Base-by-base conservation (phyloP, 257 asterid species). In the Solanum arcanum region DNA sequence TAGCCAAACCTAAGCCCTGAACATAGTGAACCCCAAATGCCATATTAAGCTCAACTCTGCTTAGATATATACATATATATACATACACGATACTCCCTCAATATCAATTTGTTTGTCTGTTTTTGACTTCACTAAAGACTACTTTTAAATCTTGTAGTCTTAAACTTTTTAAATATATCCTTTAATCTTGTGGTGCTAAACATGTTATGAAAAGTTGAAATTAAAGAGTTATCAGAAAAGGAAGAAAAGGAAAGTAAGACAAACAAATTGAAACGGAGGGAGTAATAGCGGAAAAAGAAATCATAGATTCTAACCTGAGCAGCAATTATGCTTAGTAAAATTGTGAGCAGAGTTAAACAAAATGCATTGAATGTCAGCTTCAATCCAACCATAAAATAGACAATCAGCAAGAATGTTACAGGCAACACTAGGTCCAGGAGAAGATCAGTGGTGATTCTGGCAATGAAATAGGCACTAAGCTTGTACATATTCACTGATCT, bases 401-500 rank as follows among this genome's bases (percentile, higher is more conserved):
- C 89, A 83, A 88, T 88, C 12, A 44, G 25, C 33, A 90, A 89
- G 89, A 92, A 92, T 44, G 89, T 18, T 6, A 89, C 29, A 14
- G 94, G 92, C 90, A 92, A 76, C 21, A 88, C 37, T 12, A 92
- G 90, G 47, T 90, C 93, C 86, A 92, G 49, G 10, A 90, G 93
- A 1, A 90, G 89, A 88, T 90, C 93, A 18, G 93, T 90, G 3
- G 90, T 85, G 87, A 86, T 89, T 89, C 93, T 59, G 18, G 94
- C 93, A 18, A 90, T 0, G 12, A 92, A 44, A 82, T 92, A 92
- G 23, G 94, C 94, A 83, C 92, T 90, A 1, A 92, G 90, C 73
- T 86, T 88, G 87, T 92, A 92, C 94, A 92, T 92, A n/a, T 60
- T 89, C 10, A 88, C 94, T 81, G 93, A 92, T 89, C 94, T 90